Conservation (phyloP, 257 asterid species). For the Sherardia arvensis region DNA sequence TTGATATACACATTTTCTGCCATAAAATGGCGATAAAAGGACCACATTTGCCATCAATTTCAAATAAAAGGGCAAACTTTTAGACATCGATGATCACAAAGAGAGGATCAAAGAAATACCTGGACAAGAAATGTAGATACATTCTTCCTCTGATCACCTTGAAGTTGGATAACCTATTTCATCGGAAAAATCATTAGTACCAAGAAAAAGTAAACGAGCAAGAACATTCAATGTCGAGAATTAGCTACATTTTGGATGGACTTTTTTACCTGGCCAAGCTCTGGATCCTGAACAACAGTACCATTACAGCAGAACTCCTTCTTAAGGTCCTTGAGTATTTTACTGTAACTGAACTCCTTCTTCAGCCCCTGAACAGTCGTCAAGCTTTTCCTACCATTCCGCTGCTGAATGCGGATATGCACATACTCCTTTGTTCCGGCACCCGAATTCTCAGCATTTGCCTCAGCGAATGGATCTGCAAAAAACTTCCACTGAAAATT, state of each 20-base stretch:
- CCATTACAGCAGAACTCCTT: conserved; percentile 88
- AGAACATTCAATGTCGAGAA: background rate
- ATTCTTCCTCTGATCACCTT: conserved; percentile 41
- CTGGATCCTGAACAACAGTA: conserved; percentile 78
- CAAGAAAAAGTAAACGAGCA: background rate
- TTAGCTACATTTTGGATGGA: background rate
- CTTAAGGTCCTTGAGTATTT: conserved; percentile 79
- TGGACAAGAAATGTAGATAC: conserved; percentile 27
- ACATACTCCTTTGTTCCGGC: conserved; percentile 76
- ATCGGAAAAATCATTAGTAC: background rate
- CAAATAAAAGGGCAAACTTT: background rate
- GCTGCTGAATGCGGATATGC: conserved; percentile 75
- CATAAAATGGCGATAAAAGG: background rate
- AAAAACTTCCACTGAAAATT: background rate
- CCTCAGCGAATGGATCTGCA: conserved; percentile 82
- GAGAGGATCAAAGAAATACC: conserved; percentile 8
- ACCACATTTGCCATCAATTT: background rate
- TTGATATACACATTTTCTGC: no score
- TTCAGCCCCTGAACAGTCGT: conserved; percentile 80
- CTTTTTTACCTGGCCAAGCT: conserved; percentile 57
- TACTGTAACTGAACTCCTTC: conserved; percentile 72
- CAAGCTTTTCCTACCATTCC: conserved; percentile 79
- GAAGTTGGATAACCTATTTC: conserved; percentile 34
- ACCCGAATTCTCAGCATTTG: conserved; percentile 70
- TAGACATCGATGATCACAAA: no score